phyloP scores from a whole-genome alignment of 345 rosid species.

The Luvunga scandens region DNA sequence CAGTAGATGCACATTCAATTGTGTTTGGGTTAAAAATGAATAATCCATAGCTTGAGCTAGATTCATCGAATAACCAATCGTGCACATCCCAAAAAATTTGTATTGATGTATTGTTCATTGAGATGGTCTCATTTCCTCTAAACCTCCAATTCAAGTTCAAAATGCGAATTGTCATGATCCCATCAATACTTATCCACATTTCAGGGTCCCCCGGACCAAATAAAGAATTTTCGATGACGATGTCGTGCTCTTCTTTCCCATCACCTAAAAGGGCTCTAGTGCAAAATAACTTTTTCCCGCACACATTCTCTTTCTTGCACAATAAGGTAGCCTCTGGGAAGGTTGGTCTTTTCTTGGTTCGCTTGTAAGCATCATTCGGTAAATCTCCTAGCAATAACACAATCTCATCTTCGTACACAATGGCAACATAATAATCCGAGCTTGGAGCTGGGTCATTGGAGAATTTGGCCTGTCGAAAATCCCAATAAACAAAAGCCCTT shows the following conservation, averaged over 20 bases:
- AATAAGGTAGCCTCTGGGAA: constrained; percentile 43
- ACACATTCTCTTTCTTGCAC: constrained; percentile 66
- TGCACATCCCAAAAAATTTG: constrained; percentile 77
- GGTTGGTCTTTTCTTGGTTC: constrained; percentile 52
- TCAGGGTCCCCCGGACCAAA: constrained; percentile 63
- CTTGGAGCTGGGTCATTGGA: constrained; percentile 54
- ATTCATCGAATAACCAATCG: constrained; percentile 55
- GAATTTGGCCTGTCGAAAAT: constrained; percentile 66
- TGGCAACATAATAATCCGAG: constrained; percentile 56
- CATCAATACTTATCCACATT: constrained; percentile 70
- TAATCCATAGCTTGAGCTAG: constrained; percentile 45
- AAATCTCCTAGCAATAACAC: constrained; percentile 55
- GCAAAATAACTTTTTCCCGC: constrained; percentile 62
- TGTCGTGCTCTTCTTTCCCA: constrained; percentile 43
- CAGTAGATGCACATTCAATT: neutral
- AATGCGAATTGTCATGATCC: constrained; percentile 39
- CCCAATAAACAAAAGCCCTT: constrained; percentile 63
- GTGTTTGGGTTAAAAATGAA: constrained; percentile 51
- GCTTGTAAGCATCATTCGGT: constrained; percentile 50
- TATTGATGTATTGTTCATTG: constrained; percentile 31
- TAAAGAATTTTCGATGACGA: constrained; percentile 54
- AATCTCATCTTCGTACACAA: constrained; percentile 44
- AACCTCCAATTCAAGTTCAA: constrained; percentile 74
- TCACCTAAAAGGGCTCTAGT: constrained; percentile 43
- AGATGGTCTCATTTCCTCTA: constrained; percentile 67